Conservation (phyloP, 352 stramenopile species). For the Plasmopara muralis region DNA sequence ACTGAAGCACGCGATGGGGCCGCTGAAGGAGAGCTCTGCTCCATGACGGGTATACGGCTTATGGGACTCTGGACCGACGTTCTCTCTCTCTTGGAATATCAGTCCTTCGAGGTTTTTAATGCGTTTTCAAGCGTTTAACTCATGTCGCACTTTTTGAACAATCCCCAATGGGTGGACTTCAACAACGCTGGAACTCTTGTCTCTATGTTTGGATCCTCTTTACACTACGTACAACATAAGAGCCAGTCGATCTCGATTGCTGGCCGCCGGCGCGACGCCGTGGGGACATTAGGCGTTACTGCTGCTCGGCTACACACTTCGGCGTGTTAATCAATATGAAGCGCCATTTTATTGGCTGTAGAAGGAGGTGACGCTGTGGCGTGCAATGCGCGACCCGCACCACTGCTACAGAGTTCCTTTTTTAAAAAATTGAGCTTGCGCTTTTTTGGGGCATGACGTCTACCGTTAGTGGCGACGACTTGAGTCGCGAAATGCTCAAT, state of each 20-base stretch:
- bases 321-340: no score
- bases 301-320: no score
- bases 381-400: no score
- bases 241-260: no score
- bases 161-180: slow-evolving; percentile 11
- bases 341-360: not conserved
- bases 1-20: slow-evolving; percentile 24
- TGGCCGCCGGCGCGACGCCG: no score
- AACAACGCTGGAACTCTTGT: not conserved
- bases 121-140: slow-evolving; percentile 4
- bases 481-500: no score
- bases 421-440: no score
- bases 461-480: no score
- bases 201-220: not conserved
- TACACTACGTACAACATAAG: not conserved
- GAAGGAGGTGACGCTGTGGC: not conserved
- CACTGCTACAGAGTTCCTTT: no score
- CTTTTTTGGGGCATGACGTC: no score
- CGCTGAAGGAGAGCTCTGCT: slow-evolving; percentile 3
- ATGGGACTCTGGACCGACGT: slow-evolving; percentile 14
- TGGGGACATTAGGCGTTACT: no score
- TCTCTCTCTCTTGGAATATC: slow-evolving; percentile 13
- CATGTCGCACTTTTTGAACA: slow-evolving; percentile 24
- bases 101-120: slow-evolving; percentile 12
- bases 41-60: slow-evolving; percentile 4